These are phyloP conservation scores for Rhodotorula kratochvilovae DNA, from an alignment of 768 basidiomycete species.

Conservation along the genomic window DNA sequence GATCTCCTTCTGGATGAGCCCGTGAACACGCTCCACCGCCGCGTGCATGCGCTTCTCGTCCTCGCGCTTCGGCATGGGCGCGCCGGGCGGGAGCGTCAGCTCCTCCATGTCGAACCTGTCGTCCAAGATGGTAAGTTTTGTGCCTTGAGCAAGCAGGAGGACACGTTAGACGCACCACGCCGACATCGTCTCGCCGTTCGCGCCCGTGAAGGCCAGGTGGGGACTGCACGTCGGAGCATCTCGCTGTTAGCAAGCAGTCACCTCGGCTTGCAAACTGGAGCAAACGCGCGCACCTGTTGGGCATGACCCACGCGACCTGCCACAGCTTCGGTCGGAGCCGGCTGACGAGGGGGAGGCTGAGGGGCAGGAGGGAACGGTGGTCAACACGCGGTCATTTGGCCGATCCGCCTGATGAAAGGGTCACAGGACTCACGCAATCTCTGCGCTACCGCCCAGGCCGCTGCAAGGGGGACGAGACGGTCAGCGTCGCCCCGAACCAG, in stretches of 20 bases:
- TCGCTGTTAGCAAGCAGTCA: not conserved
- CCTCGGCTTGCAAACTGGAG: too few relatives aligned
- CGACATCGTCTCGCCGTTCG: not conserved
- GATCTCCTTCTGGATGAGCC: not conserved
- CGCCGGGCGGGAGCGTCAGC: not conserved
- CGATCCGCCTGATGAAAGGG: too few relatives aligned
- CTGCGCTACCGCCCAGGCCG: not conserved
- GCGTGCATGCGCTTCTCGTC: not conserved
- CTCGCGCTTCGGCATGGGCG: slow-evolving; percentile 3
- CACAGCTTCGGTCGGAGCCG: not conserved
- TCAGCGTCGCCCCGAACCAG: not conserved
- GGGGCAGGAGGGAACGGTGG: too few relatives aligned
- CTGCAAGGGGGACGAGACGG: not conserved
- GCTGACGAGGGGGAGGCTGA: not conserved
- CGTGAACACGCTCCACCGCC: not conserved
- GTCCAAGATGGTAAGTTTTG: not conserved
- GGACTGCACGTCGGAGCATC: not conserved
- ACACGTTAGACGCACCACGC: not conserved
- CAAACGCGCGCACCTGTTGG: not conserved
- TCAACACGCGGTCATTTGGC: not conserved
- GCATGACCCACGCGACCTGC: not conserved
- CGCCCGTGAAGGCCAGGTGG: not conserved
- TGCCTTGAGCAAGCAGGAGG: not conserved
- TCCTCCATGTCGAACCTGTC: slow-evolving; percentile 4
- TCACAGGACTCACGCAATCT: not conserved